A percentile compares a stretch with the other conserved stretches of the same genome.
phyloP scores from a whole-genome alignment of 345 rosid species.

The Populus simonii region DNA sequence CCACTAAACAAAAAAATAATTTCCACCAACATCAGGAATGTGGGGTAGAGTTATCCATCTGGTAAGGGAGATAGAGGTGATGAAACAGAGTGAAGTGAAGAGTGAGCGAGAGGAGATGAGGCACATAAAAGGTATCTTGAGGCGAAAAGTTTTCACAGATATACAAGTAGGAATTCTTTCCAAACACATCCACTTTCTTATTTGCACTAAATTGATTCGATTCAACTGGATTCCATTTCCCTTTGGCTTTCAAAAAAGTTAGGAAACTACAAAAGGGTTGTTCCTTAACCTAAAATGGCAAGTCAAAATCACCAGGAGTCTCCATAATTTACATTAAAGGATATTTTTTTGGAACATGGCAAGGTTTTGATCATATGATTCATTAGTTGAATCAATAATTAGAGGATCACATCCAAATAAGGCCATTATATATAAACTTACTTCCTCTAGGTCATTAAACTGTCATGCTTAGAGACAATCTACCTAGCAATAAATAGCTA shows the following conservation, averaged over 20 bases:
- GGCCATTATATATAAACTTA: too few relatives aligned
- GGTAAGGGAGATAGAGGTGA: neutral
- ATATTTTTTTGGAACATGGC: too few relatives aligned
- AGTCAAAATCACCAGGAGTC: neutral
- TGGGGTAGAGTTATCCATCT: neutral
- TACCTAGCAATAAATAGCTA: too few relatives aligned
- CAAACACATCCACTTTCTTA: neutral
- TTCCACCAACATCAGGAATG: neutral
- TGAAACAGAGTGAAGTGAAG: neutral
- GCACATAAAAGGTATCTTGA: neutral
- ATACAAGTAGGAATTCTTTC: neutral
- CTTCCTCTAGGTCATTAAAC: too few relatives aligned
- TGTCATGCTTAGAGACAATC: too few relatives aligned
- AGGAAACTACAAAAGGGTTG: neutral
- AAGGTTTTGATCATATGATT: too few relatives aligned
- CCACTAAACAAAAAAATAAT: neutral
- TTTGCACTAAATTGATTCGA: neutral
- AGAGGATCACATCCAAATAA: too few relatives aligned
- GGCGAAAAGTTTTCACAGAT: neutral
- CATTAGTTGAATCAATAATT: too few relatives aligned
- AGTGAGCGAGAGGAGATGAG: neutral
- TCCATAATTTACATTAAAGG: neutral
- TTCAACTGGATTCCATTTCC: neutral
- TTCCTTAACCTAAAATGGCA: neutral
- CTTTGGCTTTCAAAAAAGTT: neutral